Percentiles rank a stretch among this genome's conserved stretches.
phyloP scores from a whole-genome alignment of 345 rosid species.

The Gossypium thurberi region DNA sequence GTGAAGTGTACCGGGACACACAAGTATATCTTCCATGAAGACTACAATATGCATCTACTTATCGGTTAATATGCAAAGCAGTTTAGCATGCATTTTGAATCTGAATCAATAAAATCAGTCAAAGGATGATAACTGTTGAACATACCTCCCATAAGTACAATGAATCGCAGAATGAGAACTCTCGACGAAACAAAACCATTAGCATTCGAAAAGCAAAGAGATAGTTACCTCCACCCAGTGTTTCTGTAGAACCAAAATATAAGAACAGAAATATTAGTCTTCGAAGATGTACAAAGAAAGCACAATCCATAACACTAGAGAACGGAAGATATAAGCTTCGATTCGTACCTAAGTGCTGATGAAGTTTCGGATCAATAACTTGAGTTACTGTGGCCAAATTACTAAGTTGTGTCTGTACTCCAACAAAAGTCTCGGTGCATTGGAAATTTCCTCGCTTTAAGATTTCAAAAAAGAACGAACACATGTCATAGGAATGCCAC shows the following conservation, averaged over 20 bases:
- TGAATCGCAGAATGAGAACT: constrained; percentile 91
- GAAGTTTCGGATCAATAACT: constrained; percentile 92
- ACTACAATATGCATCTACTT: neutral
- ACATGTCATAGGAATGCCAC: constrained; percentile 16
- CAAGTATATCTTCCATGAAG: neutral
- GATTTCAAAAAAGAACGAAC: constrained; percentile 14
- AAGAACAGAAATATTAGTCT: constrained; percentile 6
- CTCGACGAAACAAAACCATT: constrained; percentile 93
- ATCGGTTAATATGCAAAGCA: too few relatives aligned
- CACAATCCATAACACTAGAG: neutral
- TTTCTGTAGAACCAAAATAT: constrained; percentile 39
- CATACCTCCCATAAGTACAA: constrained; percentile 98
- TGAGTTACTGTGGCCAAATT: constrained; percentile 84
- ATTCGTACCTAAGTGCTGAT: constrained; percentile 82
- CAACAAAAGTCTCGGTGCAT: constrained; percentile 82
- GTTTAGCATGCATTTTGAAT: too few relatives aligned
- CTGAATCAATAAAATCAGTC: neutral
- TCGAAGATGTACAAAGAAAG: constrained; percentile 8
- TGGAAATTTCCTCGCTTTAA: constrained; percentile 89
- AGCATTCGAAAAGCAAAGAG: constrained; percentile 95
- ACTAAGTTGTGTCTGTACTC: constrained; percentile 87
- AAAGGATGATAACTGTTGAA: constrained; percentile 10
- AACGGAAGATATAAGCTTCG: neutral
- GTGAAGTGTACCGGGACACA: neutral
- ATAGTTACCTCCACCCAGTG: constrained; percentile 94